Evolutionary conservation across 768 basidiomycete genomes (phyloP), one percentile per base, ranked within the genome.

Genomic region (Podaxis carcinomalis): DNA sequence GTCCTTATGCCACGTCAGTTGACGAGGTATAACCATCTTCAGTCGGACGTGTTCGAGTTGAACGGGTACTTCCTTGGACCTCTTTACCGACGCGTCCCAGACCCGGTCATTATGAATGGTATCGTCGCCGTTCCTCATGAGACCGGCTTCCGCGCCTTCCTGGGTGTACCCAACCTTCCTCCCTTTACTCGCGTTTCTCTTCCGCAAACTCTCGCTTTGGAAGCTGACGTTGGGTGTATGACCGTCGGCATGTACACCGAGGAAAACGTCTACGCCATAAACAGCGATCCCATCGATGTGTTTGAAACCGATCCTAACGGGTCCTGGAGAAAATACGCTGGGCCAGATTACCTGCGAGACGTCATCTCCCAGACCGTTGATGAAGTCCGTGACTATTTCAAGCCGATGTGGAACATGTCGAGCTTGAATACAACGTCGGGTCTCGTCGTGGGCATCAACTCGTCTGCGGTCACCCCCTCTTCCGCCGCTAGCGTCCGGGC

Each of bases 1-100:
- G 61, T 65, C 42, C 66, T 70, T 27, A 66, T 69, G 63, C 63
- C 65, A 0, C 65, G 63, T 27, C 65, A 66, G 27, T 62, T 69
- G 10, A 36, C 32, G 0, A 39, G 62, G 19, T 56, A 59, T 7
- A 23, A 61, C 42, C 23, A 54, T 14, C 13, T 6, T 0, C 25
- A 13, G 9, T 36, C 51, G 2, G 42, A 42, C 9, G 16, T 37
- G 21, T 37, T 64, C 14, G 57, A 66, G 46, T 35, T 68, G 14
- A 65, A 64, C 53, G 28, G 57, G 11, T 67, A 64, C 44, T 63
- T 66, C 47, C 13, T 68, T 11, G 65, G 65, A 27, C 61, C 68
- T 5, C 62, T 61, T 5, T 62, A 56, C 10, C 47, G 10, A 49
- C 47, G 19, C 2, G 35, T 63, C 5, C 6, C 37, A 7, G 57